These are phyloP conservation scores for Boletus vermiculosoides DNA, from an alignment of 768 basidiomycete genomes.

Conservation along the genomic window DNA sequence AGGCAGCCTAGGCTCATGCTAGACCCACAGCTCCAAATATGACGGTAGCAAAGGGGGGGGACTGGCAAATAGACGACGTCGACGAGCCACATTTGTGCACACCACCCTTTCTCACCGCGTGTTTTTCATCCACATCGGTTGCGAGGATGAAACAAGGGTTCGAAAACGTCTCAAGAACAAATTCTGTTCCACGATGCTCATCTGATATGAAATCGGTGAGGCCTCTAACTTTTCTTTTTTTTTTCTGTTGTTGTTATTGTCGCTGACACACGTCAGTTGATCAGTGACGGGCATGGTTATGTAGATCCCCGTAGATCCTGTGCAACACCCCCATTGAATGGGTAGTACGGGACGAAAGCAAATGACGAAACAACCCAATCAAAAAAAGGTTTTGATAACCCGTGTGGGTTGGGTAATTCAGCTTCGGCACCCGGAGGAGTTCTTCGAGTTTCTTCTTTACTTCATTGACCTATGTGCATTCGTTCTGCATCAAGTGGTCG, in stretches of 20 bases:
- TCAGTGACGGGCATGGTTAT: neutral
- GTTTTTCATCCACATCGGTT: constrained; percentile 9
- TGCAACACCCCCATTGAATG: neutral
- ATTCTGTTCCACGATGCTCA: constrained; percentile 6
- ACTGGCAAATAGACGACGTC: neutral
- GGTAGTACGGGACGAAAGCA: neutral
- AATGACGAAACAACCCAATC: neutral
- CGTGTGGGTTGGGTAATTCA: neutral
- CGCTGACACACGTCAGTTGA: neutral
- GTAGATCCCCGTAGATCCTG: constrained; percentile 14
- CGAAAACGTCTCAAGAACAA: neutral
- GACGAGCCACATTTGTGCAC: neutral
- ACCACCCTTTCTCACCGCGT: constrained; percentile 4
- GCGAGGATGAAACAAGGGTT: constrained; percentile 23
- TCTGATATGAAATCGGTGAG: constrained; percentile 23
- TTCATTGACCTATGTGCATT: neutral
- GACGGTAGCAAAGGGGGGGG: neutral
- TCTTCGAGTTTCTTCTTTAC: too few species aligned
- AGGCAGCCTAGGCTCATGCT: constrained; percentile 14
- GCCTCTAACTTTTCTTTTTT: neutral
- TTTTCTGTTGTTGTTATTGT: neutral
- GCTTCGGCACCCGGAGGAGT: neutral
- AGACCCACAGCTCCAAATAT: neutral
- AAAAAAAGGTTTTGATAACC: neutral
- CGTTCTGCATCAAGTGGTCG: too few species aligned